A percentile compares a stretch with the other conserved stretches of the same genome.
Evolutionary conservation across 2,329 filamentous ascomycete species (phyloP).

Genomic region (Camillea tinctor): DNA sequence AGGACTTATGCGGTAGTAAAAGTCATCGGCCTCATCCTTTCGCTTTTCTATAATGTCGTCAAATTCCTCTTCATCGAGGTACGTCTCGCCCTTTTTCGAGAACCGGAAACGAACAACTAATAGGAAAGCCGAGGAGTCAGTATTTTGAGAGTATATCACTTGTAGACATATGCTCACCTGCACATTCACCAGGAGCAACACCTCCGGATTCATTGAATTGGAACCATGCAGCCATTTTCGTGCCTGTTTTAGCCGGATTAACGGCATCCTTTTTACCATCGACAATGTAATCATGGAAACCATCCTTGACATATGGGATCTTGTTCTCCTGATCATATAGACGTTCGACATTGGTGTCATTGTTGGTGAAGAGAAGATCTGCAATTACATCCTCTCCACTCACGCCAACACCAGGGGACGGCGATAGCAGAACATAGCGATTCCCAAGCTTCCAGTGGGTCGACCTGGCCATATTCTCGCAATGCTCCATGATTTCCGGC

Average conservation of each 20-base stretch:
- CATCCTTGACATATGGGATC: slow-evolving; percentile 88
- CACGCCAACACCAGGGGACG: slow-evolving; percentile 79
- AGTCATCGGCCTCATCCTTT: slow-evolving; percentile 89
- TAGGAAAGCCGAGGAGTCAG: slow-evolving; percentile 3
- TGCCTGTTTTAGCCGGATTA: slow-evolving; percentile 77
- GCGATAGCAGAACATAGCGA: slow-evolving; percentile 79
- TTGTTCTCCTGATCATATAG: slow-evolving; percentile 79
- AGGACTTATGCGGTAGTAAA: slow-evolving; percentile 90
- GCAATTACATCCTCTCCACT: slow-evolving; percentile 83
- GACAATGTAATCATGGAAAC: slow-evolving; percentile 86
- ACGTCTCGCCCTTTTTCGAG: slow-evolving; percentile 70
- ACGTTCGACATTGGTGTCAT: slow-evolving; percentile 81
- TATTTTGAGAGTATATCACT: slow-evolving; percentile 47
- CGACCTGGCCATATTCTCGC: slow-evolving; percentile 70
- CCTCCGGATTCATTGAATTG: slow-evolving; percentile 87
- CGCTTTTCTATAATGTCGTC: slow-evolving; percentile 87
- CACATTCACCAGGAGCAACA: slow-evolving; percentile 86
- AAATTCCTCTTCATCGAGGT: slow-evolving; percentile 88
- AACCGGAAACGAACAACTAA: slow-evolving; percentile 86
- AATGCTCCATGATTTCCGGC: slow-evolving; percentile 69
- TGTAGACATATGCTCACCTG: slow-evolving; percentile 50
- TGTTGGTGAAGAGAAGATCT: slow-evolving; percentile 87
- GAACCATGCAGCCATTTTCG: slow-evolving; percentile 90
- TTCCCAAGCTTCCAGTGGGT: slow-evolving; percentile 78
- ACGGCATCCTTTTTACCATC: slow-evolving; percentile 76